Base-by-base conservation (phyloP, 2,329 filamentous ascomycete species). In the Cladophialophora carrionii region DNA sequence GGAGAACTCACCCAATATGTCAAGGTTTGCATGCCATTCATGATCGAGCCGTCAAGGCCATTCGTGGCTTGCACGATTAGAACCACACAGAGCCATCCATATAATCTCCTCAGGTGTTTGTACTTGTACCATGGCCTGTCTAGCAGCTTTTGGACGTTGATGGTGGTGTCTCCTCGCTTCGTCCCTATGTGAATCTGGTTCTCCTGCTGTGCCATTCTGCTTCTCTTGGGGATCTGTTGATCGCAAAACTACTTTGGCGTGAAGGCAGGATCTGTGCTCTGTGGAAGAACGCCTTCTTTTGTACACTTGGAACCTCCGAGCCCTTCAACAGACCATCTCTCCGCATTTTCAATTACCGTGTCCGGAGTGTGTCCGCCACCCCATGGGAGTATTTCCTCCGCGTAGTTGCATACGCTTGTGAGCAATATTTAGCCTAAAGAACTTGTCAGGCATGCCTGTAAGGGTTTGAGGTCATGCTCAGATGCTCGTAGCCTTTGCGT, bases 1-100 rank as follows among this genome's bases (percentile, higher is more conserved):
- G 57, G 26, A 7, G 29, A n/a, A 63, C 61, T 57, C 48, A 62
- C 59, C 59, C 55, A 54, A 57, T 43, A 60, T 3, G 57, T 60
- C 53, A 74, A 64, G 1, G 72, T 71, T 55, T 75, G 72, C 6
- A 74, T 67, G 49, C 71, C 73, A 32, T 75, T 74, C 69, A 73
- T 71, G 67, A 74, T 72, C 14, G 70, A 71, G 31, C 59, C 60
- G 43, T 60, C 57, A 31, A 60, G 57, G 31, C 57, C 57, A 31
- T 60, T 60, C 14, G 60, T 55, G 48, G 62, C 62, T 51, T 64
- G 62, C 10, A 64, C 62, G 20, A 64, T 64, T 49, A 64, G 62
- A 26, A 64, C 62, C n/a, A 64, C 62, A 24, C 62, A 64, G 17
- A 64, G 56, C 62, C 62, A 64, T 24, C 51, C 62, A 56, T 64